These are phyloP conservation scores for Didymosphaeria variabile DNA, from an alignment of 2,329 filamentous ascomycete species.

Conservation along the genomic window DNA sequence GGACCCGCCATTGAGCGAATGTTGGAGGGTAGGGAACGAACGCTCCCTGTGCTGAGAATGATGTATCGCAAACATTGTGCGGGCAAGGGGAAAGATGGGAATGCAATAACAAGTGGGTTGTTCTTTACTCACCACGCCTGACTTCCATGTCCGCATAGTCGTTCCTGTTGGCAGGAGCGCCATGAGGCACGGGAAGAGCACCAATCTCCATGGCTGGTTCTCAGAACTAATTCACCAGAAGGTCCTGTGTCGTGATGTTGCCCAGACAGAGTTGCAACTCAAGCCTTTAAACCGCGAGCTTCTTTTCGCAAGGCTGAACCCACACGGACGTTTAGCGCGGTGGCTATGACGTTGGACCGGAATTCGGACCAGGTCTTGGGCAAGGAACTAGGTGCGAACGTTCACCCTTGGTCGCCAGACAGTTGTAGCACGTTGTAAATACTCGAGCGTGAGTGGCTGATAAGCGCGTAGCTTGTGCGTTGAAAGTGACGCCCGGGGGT, in stretches of 20 bases:
- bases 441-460: neutral
- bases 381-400: neutral
- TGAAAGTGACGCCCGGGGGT: neutral
- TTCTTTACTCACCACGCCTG: conserved; percentile 10
- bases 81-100: neutral
- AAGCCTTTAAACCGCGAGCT: conserved; percentile 7
- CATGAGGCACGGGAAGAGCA: conserved; percentile 10
- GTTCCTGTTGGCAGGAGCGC: conserved; percentile 2
- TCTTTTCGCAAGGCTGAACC: neutral
- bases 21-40: neutral
- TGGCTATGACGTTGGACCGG: conserved; percentile 2
- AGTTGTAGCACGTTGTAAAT: neutral
- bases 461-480: conserved; percentile 1
- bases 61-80: conserved; percentile 24
- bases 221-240: neutral
- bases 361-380: neutral
- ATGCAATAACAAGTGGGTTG: neutral
- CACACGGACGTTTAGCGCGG: neutral
- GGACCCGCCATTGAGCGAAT: neutral
- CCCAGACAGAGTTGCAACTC: neutral
- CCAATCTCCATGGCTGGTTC: conserved; percentile 3
- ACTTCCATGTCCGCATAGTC: conserved; percentile 10
- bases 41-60: neutral
- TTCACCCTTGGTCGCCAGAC: neutral
- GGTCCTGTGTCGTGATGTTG: neutral